Percentiles rank a stretch among this genome's conserved stretches.
phyloP scores from a whole-genome alignment of 2,329 filamentous ascomycete genomes.

The Colletotrichum sublineola region DNA sequence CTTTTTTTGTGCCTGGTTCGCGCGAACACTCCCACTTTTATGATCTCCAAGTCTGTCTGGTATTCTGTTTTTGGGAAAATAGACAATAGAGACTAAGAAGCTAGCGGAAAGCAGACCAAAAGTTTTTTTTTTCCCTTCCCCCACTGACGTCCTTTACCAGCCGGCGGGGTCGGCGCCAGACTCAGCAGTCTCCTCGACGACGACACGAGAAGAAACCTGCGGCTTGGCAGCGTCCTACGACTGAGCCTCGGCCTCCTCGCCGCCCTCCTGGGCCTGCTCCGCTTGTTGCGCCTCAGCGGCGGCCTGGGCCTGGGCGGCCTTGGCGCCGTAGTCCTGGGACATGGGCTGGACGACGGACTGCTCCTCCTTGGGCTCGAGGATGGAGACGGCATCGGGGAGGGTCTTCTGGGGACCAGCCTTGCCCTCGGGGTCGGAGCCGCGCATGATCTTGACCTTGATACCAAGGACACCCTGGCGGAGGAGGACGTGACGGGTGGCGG shows the following conservation, averaged over 20 bases:
- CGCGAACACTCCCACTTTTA: constrained; percentile 26
- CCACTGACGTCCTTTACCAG: not conserved
- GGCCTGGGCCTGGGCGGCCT: constrained; percentile 77
- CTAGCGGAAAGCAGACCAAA: constrained; percentile 23
- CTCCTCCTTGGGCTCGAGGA: constrained; percentile 99
- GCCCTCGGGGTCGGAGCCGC: constrained; percentile 98
- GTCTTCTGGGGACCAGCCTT: constrained; percentile 98
- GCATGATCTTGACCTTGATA: constrained; percentile 99
- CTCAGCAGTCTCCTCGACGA: constrained; percentile 18
- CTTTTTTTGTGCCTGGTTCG: constrained; percentile 31
- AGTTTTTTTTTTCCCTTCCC: not conserved
- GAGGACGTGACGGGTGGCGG: constrained; percentile 97
- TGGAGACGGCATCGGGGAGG: constrained; percentile 97
- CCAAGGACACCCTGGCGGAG: constrained; percentile 99
- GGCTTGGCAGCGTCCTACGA: constrained; percentile 55
- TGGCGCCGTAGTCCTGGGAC: constrained; percentile 98
- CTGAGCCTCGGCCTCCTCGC: constrained; percentile 67
- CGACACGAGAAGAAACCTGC: constrained; percentile 17
- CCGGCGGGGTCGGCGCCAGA: constrained; percentile 16
- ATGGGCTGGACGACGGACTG: constrained; percentile 93
- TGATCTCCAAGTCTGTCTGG: constrained; percentile 30
- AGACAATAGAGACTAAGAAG: constrained; percentile 24
- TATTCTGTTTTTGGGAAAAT: constrained; percentile 26
- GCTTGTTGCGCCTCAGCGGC: constrained; percentile 73
- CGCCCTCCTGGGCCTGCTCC: constrained; percentile 64